Conservation (phyloP, 2,329 filamentous ascomycete species). For the Pezicula carpinea region DNA sequence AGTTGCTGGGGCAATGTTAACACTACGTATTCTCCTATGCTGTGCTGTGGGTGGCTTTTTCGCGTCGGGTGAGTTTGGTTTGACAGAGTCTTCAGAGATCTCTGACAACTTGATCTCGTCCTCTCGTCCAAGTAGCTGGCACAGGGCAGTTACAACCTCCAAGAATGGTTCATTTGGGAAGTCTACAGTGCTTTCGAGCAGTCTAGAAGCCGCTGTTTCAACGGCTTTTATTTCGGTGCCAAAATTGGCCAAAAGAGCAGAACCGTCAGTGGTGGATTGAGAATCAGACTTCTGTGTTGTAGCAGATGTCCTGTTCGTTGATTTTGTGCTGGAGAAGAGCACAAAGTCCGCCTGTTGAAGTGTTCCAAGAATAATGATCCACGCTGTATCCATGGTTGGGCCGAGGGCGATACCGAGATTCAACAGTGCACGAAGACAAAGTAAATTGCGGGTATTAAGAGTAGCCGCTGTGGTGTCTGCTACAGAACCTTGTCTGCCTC, state of each 20-base stretch:
- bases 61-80: constrained; percentile 15
- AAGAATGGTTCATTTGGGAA: constrained; percentile 81
- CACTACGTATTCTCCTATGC: constrained; percentile 36
- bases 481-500: constrained; percentile 52
- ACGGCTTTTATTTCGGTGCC: constrained; percentile 80
- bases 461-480: constrained; percentile 44
- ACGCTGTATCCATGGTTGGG: constrained; percentile 77
- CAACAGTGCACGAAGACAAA: constrained; percentile 86
- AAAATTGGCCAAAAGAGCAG: constrained; percentile 58
- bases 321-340: constrained; percentile 54
- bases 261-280: constrained; percentile 30
- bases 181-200: constrained; percentile 89
- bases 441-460: constrained; percentile 81
- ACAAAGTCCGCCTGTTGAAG: constrained; percentile 90
- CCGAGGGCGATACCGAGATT: constrained; percentile 94
- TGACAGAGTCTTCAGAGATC: constrained; percentile 19
- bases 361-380: constrained; percentile 88
- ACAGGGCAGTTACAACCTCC: constrained; percentile 71
- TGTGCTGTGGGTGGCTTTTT: constrained; percentile 22
- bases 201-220: constrained; percentile 76
- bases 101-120: constrained; percentile 15
- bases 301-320: constrained; percentile 48
- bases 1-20: constrained; percentile 40
- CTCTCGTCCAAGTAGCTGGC: constrained; percentile 55
- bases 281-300: constrained; percentile 41